phyloP scores from a whole-genome alignment of 352 stramenopile genomes.

The Globisporangium irregulare region DNA sequence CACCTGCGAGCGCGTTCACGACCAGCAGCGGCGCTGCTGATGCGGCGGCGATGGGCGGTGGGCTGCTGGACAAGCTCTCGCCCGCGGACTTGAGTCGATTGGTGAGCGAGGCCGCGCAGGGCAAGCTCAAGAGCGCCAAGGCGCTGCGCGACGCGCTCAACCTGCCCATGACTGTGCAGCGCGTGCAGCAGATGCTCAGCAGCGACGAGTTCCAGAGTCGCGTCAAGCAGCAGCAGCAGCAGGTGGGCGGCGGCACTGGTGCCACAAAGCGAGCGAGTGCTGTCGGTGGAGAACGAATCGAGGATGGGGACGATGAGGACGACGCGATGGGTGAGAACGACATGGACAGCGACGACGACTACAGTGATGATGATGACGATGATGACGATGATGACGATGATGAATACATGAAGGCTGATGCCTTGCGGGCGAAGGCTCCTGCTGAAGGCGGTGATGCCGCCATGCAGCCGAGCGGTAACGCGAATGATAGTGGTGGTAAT shows the following conservation, averaged over 20 bases:
- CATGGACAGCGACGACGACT: background rate
- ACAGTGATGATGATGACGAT: background rate
- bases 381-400: conserved; percentile 2
- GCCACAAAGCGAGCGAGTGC: background rate
- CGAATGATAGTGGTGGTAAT: background rate
- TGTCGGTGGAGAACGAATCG: background rate
- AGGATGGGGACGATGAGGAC: background rate
- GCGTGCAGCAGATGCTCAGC: conserved; percentile 9
- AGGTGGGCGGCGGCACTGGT: background rate
- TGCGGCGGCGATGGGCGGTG: background rate
- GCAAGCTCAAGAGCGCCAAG: conserved; percentile 12
- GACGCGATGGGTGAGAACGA: background rate
- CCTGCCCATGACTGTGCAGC: conserved; percentile 6
- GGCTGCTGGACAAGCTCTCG: conserved; percentile 4
- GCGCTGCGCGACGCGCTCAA: conserved; percentile 15
- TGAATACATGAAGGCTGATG: background rate
- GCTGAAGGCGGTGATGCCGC: background rate
- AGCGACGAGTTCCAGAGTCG: conserved; percentile 10
- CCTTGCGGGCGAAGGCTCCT: background rate
- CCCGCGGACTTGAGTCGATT: background rate
- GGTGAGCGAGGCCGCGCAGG: conserved; percentile 3
- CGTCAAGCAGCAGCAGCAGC: conserved; percentile 1
- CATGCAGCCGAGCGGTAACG: background rate
- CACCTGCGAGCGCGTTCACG: background rate
- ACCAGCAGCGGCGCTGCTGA: background rate